Percentiles rank a stretch among this genome's conserved stretches.
Conservation (phyloP, 805 yeast species). For the Metschnikowia colocasiae region DNA sequence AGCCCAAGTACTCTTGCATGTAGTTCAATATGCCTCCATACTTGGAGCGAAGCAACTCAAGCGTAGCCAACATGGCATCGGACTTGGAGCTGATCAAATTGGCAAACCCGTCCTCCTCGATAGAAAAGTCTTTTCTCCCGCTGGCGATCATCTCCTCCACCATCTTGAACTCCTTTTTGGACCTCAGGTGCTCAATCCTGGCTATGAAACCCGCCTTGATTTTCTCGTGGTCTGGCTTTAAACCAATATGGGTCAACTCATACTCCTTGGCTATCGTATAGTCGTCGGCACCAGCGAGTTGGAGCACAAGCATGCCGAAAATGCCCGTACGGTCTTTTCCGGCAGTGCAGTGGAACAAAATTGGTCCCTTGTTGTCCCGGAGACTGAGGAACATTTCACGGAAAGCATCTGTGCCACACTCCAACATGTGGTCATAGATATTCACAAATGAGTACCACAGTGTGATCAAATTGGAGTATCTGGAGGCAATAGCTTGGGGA, state of each 20-base stretch:
- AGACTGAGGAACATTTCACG: slow-evolving; percentile 51
- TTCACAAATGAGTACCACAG: slow-evolving; percentile 61
- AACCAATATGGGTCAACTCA: slow-evolving; percentile 67
- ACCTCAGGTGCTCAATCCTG: slow-evolving; percentile 30
- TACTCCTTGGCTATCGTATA: slow-evolving; percentile 70
- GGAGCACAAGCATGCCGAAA: slow-evolving; percentile 61
- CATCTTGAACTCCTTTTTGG: slow-evolving; percentile 22
- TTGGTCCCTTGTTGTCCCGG: slow-evolving; percentile 42
- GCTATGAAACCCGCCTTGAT: slow-evolving; percentile 34
- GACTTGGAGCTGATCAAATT: slow-evolving; percentile 61
- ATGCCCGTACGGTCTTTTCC: slow-evolving; percentile 88
- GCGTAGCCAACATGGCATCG: slow-evolving; percentile 66
- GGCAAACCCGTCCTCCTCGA: slow-evolving; percentile 51
- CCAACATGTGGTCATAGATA: slow-evolving; percentile 59
- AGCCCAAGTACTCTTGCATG: slow-evolving; percentile 40
- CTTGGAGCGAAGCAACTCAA: slow-evolving; percentile 47
- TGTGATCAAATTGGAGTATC: slow-evolving; percentile 51
- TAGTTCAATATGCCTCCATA: slow-evolving; percentile 56
- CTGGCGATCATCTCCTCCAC: slow-evolving; percentile 23
- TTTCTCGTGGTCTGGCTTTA: slow-evolving; percentile 45
- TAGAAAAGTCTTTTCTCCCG: slow-evolving; percentile 41
- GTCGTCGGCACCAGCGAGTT: slow-evolving; percentile 61
- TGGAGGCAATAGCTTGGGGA: slow-evolving; percentile 59
- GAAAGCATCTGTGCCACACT: slow-evolving; percentile 46
- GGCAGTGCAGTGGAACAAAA: slow-evolving; percentile 76